Evolutionary conservation across 306 rosid genomes (phyloP), one percentile per base, ranked within the genome.

Genomic region (Glycyrrhiza uralensis): DNA sequence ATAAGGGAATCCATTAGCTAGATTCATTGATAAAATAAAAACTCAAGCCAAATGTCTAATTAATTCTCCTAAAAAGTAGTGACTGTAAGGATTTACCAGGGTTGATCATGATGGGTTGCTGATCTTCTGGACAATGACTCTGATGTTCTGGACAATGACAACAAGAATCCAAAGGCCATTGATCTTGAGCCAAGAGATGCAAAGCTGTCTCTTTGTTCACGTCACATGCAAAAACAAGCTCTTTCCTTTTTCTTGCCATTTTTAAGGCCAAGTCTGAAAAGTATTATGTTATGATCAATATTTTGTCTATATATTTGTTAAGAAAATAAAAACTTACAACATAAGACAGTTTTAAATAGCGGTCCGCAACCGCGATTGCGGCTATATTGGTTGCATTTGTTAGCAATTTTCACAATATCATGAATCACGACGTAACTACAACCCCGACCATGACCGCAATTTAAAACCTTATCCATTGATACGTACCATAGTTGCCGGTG

Each of bases 121-220:
- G 62, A 14, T 54, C 39, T 35, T 46, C 23, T 24, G 10, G 12
- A 24, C 19, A 11, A 15, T 63, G 68, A 4, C 0, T 7, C 30
- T 22, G 62, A 14, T 54, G 47, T 35, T 46, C 23, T 24, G 10
- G 12, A 24, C 19, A 11, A 15, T 63, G 68, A 24, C 60, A 44
- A 22, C 68, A 29, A 66, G 30, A 64, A 55, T 71, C 72, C 35
- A 8, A 24, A 41, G 61, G 65, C 15, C 8, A 68, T 6, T 44
- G 66, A 50, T 38, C 61, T n/a, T 52, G 44, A 50, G 84, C 73
- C 69, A 80, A 38, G 8, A 75, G 24, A 74, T 80, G 80, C 56
- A 80, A 69, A 17, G 63, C 84, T 10, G 77, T 69, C 9, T 51
- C 55, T 0, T 12, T 0, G 0, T 68, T 44, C 22, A 1, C 63